Base-by-base conservation (phyloP, 75 land plant genomes). In the Picea sitchensis region DNA sequence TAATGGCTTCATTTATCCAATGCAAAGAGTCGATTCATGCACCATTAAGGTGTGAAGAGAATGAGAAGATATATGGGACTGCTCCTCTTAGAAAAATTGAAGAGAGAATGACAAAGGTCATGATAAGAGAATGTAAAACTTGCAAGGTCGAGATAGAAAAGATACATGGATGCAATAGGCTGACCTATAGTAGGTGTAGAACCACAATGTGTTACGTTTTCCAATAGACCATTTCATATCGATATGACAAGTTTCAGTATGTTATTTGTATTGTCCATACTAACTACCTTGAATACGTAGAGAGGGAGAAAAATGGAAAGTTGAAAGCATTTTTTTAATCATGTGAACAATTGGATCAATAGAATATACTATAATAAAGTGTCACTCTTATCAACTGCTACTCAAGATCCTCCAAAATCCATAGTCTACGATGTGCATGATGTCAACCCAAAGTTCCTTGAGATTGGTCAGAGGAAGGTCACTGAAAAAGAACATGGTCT, bases 401-500 rank as follows among this genome's bases (percentile, higher is more conserved):
- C 95, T 47, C 92, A 92, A 73, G 83, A 88, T 41, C 87, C 90
- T 73, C 91, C 97, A 26, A 87, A 89, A 61, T 94, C 97, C 47
- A 79, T 87, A 14, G 74, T 94, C 69, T 94, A 92, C 84, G 92
- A 94, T 90, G 97, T 94, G 32, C 94, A 94, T 83, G 97, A 95
- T 56, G 95, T 92, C 73, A 94, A 93, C 61, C 97, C 93, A 14
- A 94, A 80, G 63, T 94, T 92, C 75, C 86, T 94, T 82, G 90
- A 92, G 68, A 88, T 91, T 71, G 95, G 95, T 21, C 81, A 84
- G 81, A 84, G 47, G 65, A 88, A 83, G 80, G 77, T 58, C 57
- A 87, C 77, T 57, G 91, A 86, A 38, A 85, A 76, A n/a, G 78
- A 86, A 44, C 65, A 64, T 58, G 90, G 91, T 12, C 20, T 69